A percentile compares a stretch with the other conserved stretches of the same genome.
phyloP scores from a whole-genome alignment of 2,329 filamentous ascomycete genomes.

The Trichophyton schoenleinii region DNA sequence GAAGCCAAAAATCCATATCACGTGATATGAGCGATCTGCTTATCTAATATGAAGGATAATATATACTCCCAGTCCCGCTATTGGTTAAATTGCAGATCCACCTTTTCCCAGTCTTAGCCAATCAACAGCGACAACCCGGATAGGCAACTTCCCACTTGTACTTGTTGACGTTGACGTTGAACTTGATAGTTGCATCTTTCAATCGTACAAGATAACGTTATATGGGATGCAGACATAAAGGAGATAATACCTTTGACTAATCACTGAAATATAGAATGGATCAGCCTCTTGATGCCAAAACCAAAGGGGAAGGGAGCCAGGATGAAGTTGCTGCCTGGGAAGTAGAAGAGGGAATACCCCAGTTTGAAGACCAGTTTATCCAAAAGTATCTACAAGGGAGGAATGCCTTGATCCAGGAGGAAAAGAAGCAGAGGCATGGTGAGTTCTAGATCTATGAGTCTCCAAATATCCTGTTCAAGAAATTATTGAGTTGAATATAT shows the following conservation, averaged over 20 bases:
- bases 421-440: constrained; percentile 74
- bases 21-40: neutral
- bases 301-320: neutral
- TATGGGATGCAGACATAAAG: too few species aligned
- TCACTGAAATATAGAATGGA: neutral
- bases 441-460: constrained; percentile 4
- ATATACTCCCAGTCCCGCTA: neutral
- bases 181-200: too few species aligned
- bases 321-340: constrained; percentile 18
- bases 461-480: neutral
- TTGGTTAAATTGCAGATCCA: too few species aligned
- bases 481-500: too few species aligned
- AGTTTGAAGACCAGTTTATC: constrained; percentile 58
- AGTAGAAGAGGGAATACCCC: constrained; percentile 34
- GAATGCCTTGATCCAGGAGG: constrained; percentile 62
- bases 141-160: too few species aligned
- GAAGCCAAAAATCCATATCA: neutral
- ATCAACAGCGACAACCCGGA: too few species aligned
- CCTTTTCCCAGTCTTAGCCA: too few species aligned
- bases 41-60: neutral
- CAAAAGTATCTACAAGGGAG: constrained; percentile 69
- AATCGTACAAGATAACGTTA: too few species aligned
- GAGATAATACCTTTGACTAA: too few species aligned
- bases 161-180: too few species aligned
- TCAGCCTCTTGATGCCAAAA: neutral